phyloP scores from a whole-genome alignment of 306 rosid species.

The Pterocarpus santalinus region DNA sequence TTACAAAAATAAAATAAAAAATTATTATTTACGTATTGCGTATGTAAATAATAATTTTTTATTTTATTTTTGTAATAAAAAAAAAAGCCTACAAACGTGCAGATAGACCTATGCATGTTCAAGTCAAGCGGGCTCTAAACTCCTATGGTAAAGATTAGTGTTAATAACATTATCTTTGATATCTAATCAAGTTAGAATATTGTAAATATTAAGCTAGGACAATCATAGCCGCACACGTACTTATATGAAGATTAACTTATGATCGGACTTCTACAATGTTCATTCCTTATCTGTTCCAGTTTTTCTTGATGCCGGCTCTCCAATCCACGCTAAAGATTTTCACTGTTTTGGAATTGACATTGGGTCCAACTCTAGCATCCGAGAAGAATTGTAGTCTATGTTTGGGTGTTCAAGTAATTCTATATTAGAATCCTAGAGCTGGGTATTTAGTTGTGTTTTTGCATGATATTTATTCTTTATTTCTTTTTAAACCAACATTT shows the following conservation, averaged over 20 bases:
- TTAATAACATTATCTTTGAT: neutral
- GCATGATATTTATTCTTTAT: too few species aligned
- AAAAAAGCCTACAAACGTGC: too few species aligned
- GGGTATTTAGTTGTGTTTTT: too few species aligned
- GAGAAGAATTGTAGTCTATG: neutral
- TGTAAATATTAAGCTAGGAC: neutral
- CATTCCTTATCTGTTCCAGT: neutral
- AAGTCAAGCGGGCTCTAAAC: too few species aligned
- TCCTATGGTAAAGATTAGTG: too few species aligned
- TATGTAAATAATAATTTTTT: too few species aligned
- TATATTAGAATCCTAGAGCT: neutral
- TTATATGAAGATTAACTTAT: neutral
- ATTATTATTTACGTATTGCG: too few species aligned
- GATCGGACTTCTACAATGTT: neutral
- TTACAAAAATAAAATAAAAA: too few species aligned
- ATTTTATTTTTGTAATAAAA: too few species aligned
- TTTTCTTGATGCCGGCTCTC: neutral
- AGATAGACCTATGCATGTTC: too few species aligned
- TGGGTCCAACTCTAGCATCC: neutral
- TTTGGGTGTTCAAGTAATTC: neutral
- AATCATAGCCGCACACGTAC: neutral
- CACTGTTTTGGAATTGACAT: neutral
- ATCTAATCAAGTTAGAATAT: neutral
- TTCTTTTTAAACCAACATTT: too few species aligned
- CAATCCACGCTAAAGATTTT: neutral